Base-by-base conservation (phyloP, 179 eudicot species). In the Sideroxylon spinosum region DNA sequence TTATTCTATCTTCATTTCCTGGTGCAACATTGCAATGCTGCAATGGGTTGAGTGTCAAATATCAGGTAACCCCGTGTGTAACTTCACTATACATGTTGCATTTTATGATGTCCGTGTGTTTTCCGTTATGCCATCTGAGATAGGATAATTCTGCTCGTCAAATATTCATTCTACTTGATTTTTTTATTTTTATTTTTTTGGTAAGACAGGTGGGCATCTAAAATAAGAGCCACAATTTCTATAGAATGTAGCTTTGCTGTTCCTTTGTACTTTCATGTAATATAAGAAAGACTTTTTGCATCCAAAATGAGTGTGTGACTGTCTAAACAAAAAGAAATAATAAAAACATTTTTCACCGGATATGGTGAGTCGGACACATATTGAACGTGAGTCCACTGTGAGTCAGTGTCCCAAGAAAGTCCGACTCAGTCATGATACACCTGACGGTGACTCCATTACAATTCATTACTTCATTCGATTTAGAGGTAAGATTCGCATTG, bases 1-100 rank as follows among this genome's bases (percentile, higher is more conserved):
- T 95, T 72, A 80, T 95, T 79, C 81, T 84, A 29, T 86, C 94
- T 81, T 90, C 99, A 46, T 95, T 95, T 85, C 96, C 97, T 59
- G 97, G 93, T 74, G 89, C 96, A 73, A 90, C 91, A 63, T 87
- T 82, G 84, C 95, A 95, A 83, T 89, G 96, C 74, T 87, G 92
- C 87, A 91, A 92, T 76, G 99, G 99, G 62, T 81, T 93, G 86
- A 92, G 92, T 76, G 86, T 87, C 78, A 90, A 90, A 83, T 95
- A 95, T 81, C 98, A 88, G 98, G 98, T 95, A 84, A 12, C 29
- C 17, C 71, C 65, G 17, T 67, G 29, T 25, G 49, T 46, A 53
- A 28, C 7, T 57, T 66, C 29, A 20, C 19, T n/a, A 20, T 46
- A 32, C 20, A 8, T 20, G 32, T 77, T 68, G 20, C 26, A n/a